Base-by-base conservation (phyloP, 495 filamentous ascomycete genomes). In the Ascobolus immersus region DNA sequence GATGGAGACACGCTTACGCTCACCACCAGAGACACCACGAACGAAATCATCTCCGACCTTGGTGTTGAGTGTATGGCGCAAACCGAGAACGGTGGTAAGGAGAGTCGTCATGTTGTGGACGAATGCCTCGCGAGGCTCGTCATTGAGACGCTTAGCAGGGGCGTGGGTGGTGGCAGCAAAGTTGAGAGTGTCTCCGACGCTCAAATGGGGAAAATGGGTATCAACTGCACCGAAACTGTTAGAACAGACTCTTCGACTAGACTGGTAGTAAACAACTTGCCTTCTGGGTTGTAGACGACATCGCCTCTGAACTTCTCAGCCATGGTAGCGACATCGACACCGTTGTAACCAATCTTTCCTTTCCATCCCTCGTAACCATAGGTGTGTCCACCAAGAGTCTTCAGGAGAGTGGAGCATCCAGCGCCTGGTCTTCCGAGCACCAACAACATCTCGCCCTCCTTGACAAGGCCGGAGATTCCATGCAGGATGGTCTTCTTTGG, bases 21-120 rank as follows among this genome's bases (percentile, higher is more conserved):
- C 57, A 44, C 69, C 68, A 2, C 71, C 63, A 39, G 69, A 73
- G 0, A 71, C 67, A 29, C 72, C 71, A 19, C 80, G 66, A 11
- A 82, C 65, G 40, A 71, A 82, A 44, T 73, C 74, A 48, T 90
- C 77, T 14, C 82, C 82, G 10, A 93, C 78, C 14, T 69, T 58
- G 0, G 82, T 92, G 42, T 86, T 64, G 43, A 66, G 65, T 0
- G 81, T 86, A 46, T 91, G 78, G 22, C 44, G 58, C 45, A 91
- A 82, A 29, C 73, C 73, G 42, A 84, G 78, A 56, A 74, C 70
- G 38, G 62, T 69, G 11, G 37, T 21, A 45, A 48, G 29, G 44
- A 47, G 21, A 33, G 59, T 44, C 7, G 56, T 52, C 29, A 60
- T 58, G 43, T 68, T 48, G 26, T 60, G 49, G 17, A 62, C 50